phyloP scores from a whole-genome alignment of 352 stramenopile species.

The Thraustochytrium striatum region DNA sequence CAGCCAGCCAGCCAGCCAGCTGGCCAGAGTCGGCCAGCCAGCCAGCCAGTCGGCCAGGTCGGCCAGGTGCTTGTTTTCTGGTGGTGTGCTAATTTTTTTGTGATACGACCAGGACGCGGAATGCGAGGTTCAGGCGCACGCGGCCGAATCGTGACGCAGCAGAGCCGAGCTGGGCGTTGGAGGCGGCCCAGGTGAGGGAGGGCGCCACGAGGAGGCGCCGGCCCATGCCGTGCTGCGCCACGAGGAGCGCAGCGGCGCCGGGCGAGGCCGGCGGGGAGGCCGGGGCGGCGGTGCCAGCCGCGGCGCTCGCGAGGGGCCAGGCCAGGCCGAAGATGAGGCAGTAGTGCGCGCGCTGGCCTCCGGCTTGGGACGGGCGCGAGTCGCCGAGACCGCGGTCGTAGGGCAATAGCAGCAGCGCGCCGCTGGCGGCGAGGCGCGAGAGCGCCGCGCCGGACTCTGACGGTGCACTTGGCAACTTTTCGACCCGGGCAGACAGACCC shows the following conservation, averaged over 20 bases:
- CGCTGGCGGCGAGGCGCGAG: not conserved
- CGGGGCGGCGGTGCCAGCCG: not conserved
- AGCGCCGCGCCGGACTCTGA: not conserved
- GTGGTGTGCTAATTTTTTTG: no score
- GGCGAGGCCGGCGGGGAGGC: not conserved
- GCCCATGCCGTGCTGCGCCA: constrained; percentile 37
- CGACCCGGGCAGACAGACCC: not conserved
- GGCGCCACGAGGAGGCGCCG: not conserved
- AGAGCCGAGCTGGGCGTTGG: constrained; percentile 18
- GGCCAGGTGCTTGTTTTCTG: no score
- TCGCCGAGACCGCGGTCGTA: constrained; percentile 19
- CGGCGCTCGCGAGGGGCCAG: not conserved
- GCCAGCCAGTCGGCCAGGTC: no score
- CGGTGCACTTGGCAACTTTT: not conserved
- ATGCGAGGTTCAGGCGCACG: no score
- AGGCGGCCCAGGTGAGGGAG: not conserved
- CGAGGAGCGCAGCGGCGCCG: not conserved
- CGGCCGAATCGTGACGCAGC: no score
- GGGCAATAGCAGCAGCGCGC: not conserved
- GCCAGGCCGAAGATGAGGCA: constrained; percentile 2
- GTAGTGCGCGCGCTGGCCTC: constrained; percentile 19
- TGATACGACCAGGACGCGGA: no score
- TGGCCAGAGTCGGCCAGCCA: no score
- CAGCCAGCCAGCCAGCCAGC: no score
- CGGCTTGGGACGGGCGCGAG: not conserved